phyloP scores from a whole-genome alignment of 2,329 filamentous ascomycete species.

The Calycina herbarum region DNA sequence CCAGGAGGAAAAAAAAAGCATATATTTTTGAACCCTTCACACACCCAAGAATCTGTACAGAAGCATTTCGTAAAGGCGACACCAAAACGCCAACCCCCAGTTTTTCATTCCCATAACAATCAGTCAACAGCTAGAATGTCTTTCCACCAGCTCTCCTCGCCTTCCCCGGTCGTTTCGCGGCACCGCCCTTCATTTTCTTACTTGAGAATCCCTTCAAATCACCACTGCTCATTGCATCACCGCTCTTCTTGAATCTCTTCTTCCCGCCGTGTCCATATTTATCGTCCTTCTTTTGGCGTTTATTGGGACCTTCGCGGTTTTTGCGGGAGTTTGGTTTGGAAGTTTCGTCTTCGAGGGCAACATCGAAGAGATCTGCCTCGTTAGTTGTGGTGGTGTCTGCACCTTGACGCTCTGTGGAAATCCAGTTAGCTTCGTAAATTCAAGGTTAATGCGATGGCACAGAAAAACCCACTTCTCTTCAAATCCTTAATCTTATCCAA shows the following conservation, averaged over 20 bases:
- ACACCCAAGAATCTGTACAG: constrained; percentile 1
- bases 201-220: constrained; percentile 79
- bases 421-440: not conserved
- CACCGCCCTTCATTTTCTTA: constrained; percentile 78
- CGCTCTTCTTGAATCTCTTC: constrained; percentile 89
- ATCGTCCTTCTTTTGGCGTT: constrained; percentile 90
- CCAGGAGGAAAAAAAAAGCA: not conserved
- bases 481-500: constrained; percentile 92
- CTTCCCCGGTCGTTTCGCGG: constrained; percentile 51
- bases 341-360: constrained; percentile 67
- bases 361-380: constrained; percentile 88
- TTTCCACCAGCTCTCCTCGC: constrained; percentile 37
- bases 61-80: not conserved
- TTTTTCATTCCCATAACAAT: constrained; percentile 4
- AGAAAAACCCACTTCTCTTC: constrained; percentile 78
- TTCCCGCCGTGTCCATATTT: constrained; percentile 97
- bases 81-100: not conserved
- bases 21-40: not conserved
- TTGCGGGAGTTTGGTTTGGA: constrained; percentile 42
- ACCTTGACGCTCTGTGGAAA: constrained; percentile 74
- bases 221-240: constrained; percentile 78
- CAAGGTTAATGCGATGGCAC: constrained; percentile 28
- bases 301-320: constrained; percentile 55
- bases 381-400: constrained; percentile 57
- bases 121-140: constrained; percentile 6